These are phyloP conservation scores for Coemansia sp. DNA, from an alignment of 192 early-diverging fungal genomes.

Conservation along the genomic window DNA sequence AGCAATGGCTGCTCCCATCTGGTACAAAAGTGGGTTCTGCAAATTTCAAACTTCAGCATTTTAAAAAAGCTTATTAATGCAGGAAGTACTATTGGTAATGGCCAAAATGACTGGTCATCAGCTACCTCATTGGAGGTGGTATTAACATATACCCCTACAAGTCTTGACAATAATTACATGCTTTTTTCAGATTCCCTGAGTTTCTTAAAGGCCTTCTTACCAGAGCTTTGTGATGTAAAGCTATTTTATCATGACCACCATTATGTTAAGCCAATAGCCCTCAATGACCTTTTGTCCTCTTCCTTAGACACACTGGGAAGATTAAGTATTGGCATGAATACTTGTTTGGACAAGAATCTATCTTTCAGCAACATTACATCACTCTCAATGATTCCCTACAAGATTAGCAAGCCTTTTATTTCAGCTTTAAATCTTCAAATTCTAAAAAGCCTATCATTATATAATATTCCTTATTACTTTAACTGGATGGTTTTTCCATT, in stretches of 20 bases:
- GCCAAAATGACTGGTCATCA: not conserved
- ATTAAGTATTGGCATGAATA: no score
- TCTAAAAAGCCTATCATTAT: not conserved
- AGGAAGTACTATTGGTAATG: not conserved
- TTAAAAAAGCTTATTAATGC: not conserved
- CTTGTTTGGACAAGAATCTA: no score
- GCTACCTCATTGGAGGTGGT: not conserved
- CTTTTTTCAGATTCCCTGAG: no score
- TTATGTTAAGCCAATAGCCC: no score
- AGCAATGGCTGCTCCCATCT: not conserved
- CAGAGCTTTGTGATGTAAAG: no score
- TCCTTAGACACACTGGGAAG: no score
- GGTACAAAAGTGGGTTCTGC: not conserved
- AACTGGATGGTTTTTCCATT: not conserved
- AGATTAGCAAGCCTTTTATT: no score
- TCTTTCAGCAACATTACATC: not conserved
- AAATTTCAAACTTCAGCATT: not conserved
- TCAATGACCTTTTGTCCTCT: no score
- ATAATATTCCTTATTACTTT: not conserved
- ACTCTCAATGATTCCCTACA: not conserved
- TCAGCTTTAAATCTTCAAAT: not conserved
- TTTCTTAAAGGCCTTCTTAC: no score
- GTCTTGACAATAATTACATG: no score
- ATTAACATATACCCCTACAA: no score
- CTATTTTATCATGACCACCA: no score